phyloP scores from a whole-genome alignment of 148 eudicot species.

The Persicaria maculosa region DNA sequence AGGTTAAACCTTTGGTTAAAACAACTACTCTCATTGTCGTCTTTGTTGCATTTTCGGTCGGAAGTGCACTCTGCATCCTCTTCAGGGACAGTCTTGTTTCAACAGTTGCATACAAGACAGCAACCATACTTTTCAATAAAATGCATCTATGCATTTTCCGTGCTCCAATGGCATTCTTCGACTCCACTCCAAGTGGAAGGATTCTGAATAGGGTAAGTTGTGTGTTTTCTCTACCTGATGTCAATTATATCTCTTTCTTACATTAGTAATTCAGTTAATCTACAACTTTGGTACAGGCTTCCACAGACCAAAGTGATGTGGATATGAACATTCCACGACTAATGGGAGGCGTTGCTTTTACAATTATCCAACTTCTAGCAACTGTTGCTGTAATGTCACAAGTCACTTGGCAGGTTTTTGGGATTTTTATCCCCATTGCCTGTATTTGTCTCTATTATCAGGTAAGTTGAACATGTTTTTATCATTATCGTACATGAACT shows the following conservation, averaged over 20 bases:
- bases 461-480: conserved; percentile 24
- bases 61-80: conserved; percentile 54
- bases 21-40: conserved; percentile 41
- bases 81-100: conserved; percentile 36
- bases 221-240: neutral
- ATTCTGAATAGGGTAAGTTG: conserved; percentile 51
- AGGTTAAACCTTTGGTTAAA: conserved; percentile 28
- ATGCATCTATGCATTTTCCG: conserved; percentile 63
- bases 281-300: conserved; percentile 33
- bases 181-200: conserved; percentile 69
- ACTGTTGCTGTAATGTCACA: conserved; percentile 58
- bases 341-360: conserved; percentile 43
- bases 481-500: too few species aligned
- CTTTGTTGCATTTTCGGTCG: conserved; percentile 45
- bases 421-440: conserved; percentile 45
- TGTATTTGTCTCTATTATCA: conserved; percentile 52
- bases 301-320: conserved; percentile 63
- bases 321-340: conserved; percentile 41
- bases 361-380: conserved; percentile 52
- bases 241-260: too few species aligned
- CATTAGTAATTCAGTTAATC: too few species aligned
- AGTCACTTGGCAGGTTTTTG: conserved; percentile 67
- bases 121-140: conserved; percentile 46
- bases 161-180: conserved; percentile 80
- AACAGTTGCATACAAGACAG: conserved; percentile 50